phyloP scores from a whole-genome alignment of 768 basidiomycete genomes.

The Amanita muscaria region DNA sequence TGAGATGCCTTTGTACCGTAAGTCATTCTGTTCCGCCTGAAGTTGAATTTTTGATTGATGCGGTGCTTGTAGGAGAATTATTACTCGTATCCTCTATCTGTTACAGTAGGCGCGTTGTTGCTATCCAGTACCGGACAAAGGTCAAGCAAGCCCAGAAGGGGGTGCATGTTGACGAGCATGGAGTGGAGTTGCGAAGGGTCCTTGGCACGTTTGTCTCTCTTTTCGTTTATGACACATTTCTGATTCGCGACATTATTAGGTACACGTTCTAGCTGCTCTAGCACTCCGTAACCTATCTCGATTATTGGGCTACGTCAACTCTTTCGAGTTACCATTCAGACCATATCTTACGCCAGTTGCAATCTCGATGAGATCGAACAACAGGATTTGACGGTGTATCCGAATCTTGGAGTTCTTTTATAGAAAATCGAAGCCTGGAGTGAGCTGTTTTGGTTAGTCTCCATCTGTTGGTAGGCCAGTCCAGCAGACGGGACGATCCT shows the following conservation, averaged over 20 bases:
- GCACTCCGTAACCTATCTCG: constrained; percentile 92
- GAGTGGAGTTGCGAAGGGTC: constrained; percentile 81
- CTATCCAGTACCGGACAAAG: constrained; percentile 66
- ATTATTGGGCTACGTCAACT: constrained; percentile 94
- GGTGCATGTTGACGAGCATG: constrained; percentile 75
- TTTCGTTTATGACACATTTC: too few relatives aligned
- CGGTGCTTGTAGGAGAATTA: constrained; percentile 42
- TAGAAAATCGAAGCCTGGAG: constrained; percentile 73
- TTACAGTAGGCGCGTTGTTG: constrained; percentile 84
- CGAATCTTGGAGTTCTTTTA: constrained; percentile 93
- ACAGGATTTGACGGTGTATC: constrained; percentile 73
- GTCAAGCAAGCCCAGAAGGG: constrained; percentile 40
- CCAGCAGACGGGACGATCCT: constrained; percentile 92
- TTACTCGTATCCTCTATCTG: constrained; percentile 84
- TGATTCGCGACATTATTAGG: too few relatives aligned
- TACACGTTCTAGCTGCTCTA: constrained; percentile 45
- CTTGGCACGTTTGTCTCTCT: constrained; percentile 70
- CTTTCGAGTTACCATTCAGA: constrained; percentile 89
- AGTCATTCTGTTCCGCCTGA: constrained; percentile 18
- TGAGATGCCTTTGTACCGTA: constrained; percentile 45
- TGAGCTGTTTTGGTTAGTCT: constrained; percentile 56
- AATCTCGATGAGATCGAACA: constrained; percentile 87
- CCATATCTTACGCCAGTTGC: constrained; percentile 92
- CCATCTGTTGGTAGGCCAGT: constrained; percentile 48
- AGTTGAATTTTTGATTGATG: constrained; percentile 8